These are phyloP conservation scores for Eragrostis tef DNA, from an alignment of 202 grass and related monocot species.

Conservation along the genomic window DNA sequence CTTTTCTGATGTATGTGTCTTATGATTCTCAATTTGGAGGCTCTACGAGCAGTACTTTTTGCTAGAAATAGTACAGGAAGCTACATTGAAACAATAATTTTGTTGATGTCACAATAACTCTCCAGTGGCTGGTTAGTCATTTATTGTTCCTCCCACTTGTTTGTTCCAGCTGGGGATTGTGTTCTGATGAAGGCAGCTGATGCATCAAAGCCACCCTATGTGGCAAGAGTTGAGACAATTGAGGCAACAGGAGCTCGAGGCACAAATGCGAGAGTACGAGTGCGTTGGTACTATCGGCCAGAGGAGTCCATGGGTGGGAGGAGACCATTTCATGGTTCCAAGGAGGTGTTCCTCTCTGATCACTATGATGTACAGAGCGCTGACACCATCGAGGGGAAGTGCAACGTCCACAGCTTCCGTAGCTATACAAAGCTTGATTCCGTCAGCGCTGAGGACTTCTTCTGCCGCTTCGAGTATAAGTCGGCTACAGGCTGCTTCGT, in stretches of 20 bases:
- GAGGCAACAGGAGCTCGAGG: constrained; percentile 74
- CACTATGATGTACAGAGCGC: constrained; percentile 94
- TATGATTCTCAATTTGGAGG: not conserved
- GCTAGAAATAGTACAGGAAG: not conserved
- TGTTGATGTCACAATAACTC: not conserved
- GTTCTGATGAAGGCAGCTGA: constrained; percentile 80
- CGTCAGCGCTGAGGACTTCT: constrained; percentile 89
- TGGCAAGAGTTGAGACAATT: constrained; percentile 75
- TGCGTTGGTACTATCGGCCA: constrained; percentile 93
- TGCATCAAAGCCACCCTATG: constrained; percentile 76
- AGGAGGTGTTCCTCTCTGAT: constrained; percentile 93
- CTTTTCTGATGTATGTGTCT: not conserved
- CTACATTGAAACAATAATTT: not conserved
- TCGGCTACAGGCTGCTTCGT: constrained; percentile 90
- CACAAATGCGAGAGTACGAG: constrained; percentile 82
- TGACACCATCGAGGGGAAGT: constrained; percentile 90
- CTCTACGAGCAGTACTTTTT: not conserved
- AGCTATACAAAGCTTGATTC: constrained; percentile 95
- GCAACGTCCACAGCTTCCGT: constrained; percentile 86
- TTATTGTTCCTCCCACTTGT: constrained; percentile 34
- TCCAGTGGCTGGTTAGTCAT: not conserved
- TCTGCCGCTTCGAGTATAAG: constrained; percentile 98
- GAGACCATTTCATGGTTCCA: constrained; percentile 84
- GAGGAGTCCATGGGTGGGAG: constrained; percentile 90
- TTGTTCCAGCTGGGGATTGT: constrained; percentile 76